Conservation (phyloP, 1,139 yeast genomes). For the Yamadazyma taylorii region DNA sequence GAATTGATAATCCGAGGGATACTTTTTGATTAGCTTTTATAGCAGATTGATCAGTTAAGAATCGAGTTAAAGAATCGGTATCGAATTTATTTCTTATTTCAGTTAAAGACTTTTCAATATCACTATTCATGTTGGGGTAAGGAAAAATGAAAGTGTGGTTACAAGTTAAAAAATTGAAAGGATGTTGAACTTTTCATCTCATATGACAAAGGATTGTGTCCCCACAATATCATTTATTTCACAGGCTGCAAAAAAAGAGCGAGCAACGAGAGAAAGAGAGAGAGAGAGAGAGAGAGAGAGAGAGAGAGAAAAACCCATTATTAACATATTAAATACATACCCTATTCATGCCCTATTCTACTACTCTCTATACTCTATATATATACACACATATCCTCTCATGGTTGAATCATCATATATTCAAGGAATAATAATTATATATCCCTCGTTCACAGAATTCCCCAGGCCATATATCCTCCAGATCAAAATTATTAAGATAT, state of each 20-base stretch:
- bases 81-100: conserved; percentile 41
- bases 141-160: too few relatives aligned
- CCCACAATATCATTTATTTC: conserved; percentile 6
- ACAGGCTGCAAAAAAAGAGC: not conserved
- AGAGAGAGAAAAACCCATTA: too few relatives aligned
- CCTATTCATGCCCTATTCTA: too few relatives aligned
- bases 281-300: too few relatives aligned
- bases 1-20: conserved; percentile 21
- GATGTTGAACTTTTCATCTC: too few relatives aligned
- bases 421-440: conserved; percentile 65
- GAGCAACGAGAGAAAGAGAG: too few relatives aligned
- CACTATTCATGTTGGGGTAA: conserved; percentile 12
- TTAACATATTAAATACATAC: too few relatives aligned
- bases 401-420: conserved; percentile 29
- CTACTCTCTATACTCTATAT: not conserved
- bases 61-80: conserved; percentile 28
- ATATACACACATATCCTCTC: not conserved
- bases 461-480: conserved; percentile 62
- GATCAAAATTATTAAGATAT: conserved; percentile 25
- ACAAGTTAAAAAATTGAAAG: too few relatives aligned
- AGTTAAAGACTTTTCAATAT: conserved; percentile 20
- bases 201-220: too few relatives aligned
- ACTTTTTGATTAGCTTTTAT: conserved; percentile 11
- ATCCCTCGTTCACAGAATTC: conserved; percentile 68
- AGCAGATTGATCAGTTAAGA: conserved; percentile 17